Evolutionary conservation across 1,284 basidiomycete species (phyloP), one percentile per base, ranked within the genome.

Genomic region (Ceratobasidium theobromae): DNA sequence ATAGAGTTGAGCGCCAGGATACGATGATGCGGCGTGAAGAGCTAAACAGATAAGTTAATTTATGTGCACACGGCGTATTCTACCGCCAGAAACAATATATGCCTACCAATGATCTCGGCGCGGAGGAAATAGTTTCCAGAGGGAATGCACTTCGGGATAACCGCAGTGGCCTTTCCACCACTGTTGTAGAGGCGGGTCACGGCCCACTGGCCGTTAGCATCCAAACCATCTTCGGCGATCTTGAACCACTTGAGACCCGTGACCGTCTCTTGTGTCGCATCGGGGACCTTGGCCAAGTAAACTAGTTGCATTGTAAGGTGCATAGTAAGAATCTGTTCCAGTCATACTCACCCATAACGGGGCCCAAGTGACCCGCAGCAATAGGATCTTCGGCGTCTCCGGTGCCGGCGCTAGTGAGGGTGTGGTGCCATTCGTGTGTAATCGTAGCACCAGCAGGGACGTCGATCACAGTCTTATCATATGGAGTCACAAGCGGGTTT

Each of bases 211-310:
- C 60, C 49, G 9, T 64, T 64, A 11, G 60, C 18, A 21, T 64
- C 60, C 18, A 83, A 71, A 45, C 82, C 82, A 67, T 78, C 77
- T 72, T 83, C 78, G 9, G 77, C 73, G 53, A 84, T 77, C 75
- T 84, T 84, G 77, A 84, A 84, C 82, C 82, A 84, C 48, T 70
- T 69, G 3, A 79, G 75, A 53, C 71, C 72, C 2, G 79, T 75
- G 30, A 80, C 81, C 52, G 77, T 77, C 5, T 81, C 80, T 32
- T 77, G 78, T 0, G 74, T 77, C 1, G 82, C 82, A 70, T 83
- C 78, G 27, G 67, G 68, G 23, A 84, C 82, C 60, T 79, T 77
- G 33, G 80, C 81, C 76, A 81, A 77, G 73, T 82, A 82, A 45
- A 79, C 74, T 65, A 32, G n/a, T 21, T 2, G 18, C 11, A 2